These are phyloP conservation scores for Ceratobasidium sp. DNA, from an alignment of 1,284 basidiomycete species.

Conservation along the genomic window DNA sequence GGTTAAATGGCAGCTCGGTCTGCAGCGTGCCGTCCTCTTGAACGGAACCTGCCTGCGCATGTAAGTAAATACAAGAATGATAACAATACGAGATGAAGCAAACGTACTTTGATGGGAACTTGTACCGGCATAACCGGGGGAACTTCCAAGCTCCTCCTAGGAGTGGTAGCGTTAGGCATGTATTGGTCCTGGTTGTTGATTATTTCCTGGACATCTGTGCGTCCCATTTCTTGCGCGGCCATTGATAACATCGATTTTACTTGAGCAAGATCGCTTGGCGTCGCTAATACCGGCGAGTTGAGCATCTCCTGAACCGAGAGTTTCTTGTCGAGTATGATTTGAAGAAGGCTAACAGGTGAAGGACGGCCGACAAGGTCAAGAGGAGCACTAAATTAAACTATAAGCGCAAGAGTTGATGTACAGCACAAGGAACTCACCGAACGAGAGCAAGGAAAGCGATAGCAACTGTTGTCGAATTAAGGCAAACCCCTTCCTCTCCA, in stretches of 20 bases:
- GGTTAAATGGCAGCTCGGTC: constrained; percentile 73
- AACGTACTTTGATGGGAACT: constrained; percentile 3
- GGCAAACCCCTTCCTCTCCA: constrained; percentile 61
- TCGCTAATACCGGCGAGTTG: constrained; percentile 65
- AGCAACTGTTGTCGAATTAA: constrained; percentile 71
- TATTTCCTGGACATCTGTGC: constrained; percentile 63
- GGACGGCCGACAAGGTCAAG: constrained; percentile 26
- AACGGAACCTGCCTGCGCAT: not conserved
- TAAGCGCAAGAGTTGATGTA: not conserved
- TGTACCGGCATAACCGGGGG: constrained; percentile 68
- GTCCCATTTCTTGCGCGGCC: constrained; percentile 66
- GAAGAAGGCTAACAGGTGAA: constrained; percentile 56
- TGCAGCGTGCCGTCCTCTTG: not conserved
- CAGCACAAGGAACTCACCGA: constrained; percentile 57
- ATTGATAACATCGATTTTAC: constrained; percentile 67
- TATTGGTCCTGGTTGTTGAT: constrained; percentile 61
- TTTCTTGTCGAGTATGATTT: constrained; percentile 60
- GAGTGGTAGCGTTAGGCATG: constrained; percentile 53
- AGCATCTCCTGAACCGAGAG: constrained; percentile 66
- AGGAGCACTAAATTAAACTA: constrained; percentile 21
- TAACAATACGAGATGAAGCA: not conserved
- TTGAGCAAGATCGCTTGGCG: constrained; percentile 53
- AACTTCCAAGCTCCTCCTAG: constrained; percentile 60
- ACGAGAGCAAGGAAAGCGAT: constrained; percentile 69
- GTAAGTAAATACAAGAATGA: not conserved